phyloP scores from a whole-genome alignment of 169 alveolate genomes.

The Plasmodium coatneyi region DNA sequence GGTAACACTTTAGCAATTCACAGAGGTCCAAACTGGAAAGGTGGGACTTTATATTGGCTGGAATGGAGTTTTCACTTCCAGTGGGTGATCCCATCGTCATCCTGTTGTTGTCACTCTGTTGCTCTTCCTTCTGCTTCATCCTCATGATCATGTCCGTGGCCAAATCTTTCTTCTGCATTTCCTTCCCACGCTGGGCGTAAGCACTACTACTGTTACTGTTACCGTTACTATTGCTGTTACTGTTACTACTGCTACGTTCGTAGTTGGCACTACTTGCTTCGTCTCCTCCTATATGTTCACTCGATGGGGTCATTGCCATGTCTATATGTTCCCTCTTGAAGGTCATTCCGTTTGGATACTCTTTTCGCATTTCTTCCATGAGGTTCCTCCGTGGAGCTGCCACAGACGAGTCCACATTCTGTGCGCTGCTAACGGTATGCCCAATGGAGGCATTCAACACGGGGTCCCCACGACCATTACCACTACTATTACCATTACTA shows the following conservation, averaged over 20 bases:
- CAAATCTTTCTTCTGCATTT: neutral
- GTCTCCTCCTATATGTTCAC: neutral
- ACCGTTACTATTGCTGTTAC: no score
- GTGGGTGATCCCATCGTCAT: neutral
- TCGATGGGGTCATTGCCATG: neutral
- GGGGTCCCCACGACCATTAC: neutral
- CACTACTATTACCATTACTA: neutral
- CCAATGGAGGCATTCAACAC: neutral
- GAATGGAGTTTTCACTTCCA: neutral
- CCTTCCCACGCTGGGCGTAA: neutral
- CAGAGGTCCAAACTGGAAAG: conserved; percentile 10
- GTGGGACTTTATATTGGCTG: neutral
- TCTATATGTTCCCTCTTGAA: conserved; percentile 2
- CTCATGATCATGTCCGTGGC: neutral
- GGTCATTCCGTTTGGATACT: neutral
- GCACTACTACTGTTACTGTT: neutral
- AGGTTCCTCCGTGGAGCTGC: neutral
- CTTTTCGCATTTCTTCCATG: neutral
- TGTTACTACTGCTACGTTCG: neutral
- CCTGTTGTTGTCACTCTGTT: neutral
- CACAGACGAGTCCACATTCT: neutral
- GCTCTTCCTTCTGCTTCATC: neutral
- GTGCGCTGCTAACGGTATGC: neutral
- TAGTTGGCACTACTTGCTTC: neutral
- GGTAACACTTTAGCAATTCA: conserved; percentile 41